Base-by-base conservation (phyloP, 352 stramenopile genomes). In the Hyaloperonospora brassicae region DNA sequence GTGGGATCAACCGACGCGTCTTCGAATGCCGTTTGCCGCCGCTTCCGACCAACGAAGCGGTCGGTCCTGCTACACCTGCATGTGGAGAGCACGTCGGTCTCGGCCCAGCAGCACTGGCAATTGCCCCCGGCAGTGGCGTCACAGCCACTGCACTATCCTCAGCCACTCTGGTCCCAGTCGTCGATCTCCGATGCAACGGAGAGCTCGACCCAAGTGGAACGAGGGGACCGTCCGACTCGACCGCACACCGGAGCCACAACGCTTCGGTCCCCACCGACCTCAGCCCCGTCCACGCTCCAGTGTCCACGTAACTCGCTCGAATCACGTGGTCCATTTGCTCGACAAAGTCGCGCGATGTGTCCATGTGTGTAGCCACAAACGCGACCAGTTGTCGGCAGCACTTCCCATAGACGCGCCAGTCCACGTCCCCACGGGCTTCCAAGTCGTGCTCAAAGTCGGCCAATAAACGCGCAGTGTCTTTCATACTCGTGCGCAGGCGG, bases 251-350 rank as follows among this genome's bases (percentile, higher is more conserved):
- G 14, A 60, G 34, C 52, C 45, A 64, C 35, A 70, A 25, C 7
- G 45, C 38, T 27, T 41, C 17, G 9, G 17, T 22, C 5, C 59
- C 40, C n/a, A 75, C 57, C 10, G 65, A 68, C 11, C 42, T 48
- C 24, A 87, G 36, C 17, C 17, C 17, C 39, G 72, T 60, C 11
- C 44, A 31, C 22, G 24, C 50, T 41, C 68, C 58, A 2, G 68
- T 58, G 17, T 70, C 66, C 31, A 53, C 75, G 56, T 78, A 72
- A 52, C 77, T 86, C 9, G 72, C 70, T 30, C 72, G 47, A 25
- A 87, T 82, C 25, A 87, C 56, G 34, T 67, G 65, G 27, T 86
- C 74, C 77, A 87, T 87, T 41, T 87, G 61, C 59, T 73, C 47
- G 14, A 53, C 38, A 52, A 87, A 87, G 38, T 69, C 61, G 13